Conservation (phyloP, 2,329 filamentous ascomycete species). For the Fusarium ramigenum region DNA sequence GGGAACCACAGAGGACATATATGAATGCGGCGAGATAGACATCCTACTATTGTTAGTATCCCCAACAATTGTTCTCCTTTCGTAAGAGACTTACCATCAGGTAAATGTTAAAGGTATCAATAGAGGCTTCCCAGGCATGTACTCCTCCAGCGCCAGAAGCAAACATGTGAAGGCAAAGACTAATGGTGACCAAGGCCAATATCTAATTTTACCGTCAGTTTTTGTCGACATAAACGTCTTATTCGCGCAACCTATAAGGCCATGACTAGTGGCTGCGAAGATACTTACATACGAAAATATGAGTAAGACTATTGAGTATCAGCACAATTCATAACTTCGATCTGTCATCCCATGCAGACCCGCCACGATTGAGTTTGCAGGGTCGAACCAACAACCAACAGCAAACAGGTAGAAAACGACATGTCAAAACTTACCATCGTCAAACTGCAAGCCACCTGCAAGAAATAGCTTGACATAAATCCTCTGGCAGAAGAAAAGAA, state of each 20-base stretch:
- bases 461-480: constrained; percentile 41
- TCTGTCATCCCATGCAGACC: background rate
- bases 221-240: background rate
- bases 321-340: constrained; percentile 5
- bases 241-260: background rate
- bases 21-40: constrained; percentile 43
- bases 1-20: constrained; percentile 48
- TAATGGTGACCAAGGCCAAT: constrained; percentile 29
- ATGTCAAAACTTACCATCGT: constrained; percentile 38
- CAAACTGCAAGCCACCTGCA: constrained; percentile 33
- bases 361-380: background rate
- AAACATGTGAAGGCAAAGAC: constrained; percentile 42
- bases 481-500: constrained; percentile 41
- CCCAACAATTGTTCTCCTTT: no score
- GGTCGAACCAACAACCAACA: background rate
- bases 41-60: constrained; percentile 27
- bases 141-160: constrained; percentile 40
- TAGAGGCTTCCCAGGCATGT: constrained; percentile 46
- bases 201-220: constrained; percentile 19
- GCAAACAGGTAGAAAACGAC: background rate
- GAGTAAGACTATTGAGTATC: constrained; percentile 22
- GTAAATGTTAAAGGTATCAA: constrained; percentile 41
- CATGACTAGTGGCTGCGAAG: background rate
- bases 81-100: constrained; percentile 28
- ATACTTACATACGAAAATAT: constrained; percentile 29